A percentile compares a stretch with the other conserved stretches of the same genome.
These are phyloP conservation scores for Neophaeococcomyces aloes DNA, from an alignment of 2,329 filamentous ascomycete species.

Conservation along the genomic window DNA sequence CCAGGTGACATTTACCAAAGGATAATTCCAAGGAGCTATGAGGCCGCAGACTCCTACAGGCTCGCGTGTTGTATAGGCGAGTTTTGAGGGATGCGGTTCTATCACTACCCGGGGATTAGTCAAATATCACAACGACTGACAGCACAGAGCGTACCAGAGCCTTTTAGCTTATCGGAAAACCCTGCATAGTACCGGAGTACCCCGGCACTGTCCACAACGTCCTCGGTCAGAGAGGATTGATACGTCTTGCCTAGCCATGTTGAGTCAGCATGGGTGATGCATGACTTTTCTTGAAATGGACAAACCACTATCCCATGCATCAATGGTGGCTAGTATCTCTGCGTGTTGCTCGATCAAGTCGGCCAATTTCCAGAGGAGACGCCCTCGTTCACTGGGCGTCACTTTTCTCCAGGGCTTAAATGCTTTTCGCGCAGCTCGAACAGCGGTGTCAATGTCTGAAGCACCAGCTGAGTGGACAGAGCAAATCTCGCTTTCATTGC, in stretches of 20 bases:
- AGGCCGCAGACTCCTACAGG: slow-evolving; percentile 70
- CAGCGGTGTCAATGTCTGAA: slow-evolving; percentile 28
- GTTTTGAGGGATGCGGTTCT: no score
- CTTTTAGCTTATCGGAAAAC: slow-evolving; percentile 84
- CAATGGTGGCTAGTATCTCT: slow-evolving; percentile 21
- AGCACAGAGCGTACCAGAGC: no score
- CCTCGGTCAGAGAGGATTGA: slow-evolving; percentile 48
- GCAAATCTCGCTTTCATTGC: slow-evolving; percentile 23
- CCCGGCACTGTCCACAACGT: slow-evolving; percentile 57
- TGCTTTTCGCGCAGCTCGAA: slow-evolving; percentile 26
- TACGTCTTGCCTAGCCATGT: no score
- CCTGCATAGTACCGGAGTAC: slow-evolving; percentile 78
- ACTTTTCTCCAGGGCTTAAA: slow-evolving; percentile 24
- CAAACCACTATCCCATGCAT: slow-evolving; percentile 26
- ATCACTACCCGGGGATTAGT: no score
- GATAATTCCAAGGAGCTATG: slow-evolving; percentile 69
- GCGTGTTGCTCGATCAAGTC: slow-evolving; percentile 22
- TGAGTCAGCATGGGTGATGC: no score
- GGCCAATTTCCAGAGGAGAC: slow-evolving; percentile 36
- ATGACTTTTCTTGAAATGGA: no score
- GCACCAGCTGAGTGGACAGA: slow-evolving; percentile 25
- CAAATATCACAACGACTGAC: no score
- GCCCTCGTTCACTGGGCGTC: slow-evolving; percentile 18
- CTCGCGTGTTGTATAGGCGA: slow-evolving; percentile 70
- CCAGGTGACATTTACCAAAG: slow-evolving; percentile 18